These are phyloP conservation scores for Panus rudis DNA, from an alignment of 768 basidiomycete genomes.

Conservation along the genomic window DNA sequence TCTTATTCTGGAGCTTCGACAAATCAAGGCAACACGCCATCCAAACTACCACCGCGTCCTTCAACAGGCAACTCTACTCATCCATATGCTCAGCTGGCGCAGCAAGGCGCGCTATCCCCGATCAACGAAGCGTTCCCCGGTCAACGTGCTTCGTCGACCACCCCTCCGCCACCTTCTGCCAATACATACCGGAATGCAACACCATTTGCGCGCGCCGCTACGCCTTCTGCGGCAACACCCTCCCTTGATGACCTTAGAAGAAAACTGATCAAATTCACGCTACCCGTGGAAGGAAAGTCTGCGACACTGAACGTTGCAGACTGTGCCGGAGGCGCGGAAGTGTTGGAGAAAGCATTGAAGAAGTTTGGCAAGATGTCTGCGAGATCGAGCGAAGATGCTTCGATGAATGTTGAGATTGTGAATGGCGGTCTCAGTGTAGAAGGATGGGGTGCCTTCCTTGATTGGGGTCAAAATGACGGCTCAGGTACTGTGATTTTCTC, in stretches of 20 bases:
- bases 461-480: slow-evolving; percentile 45
- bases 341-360: slow-evolving; percentile 81
- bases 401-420: slow-evolving; percentile 56
- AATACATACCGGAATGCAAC: slow-evolving; percentile 3
- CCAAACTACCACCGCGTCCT: slow-evolving; percentile 39
- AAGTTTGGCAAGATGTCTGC: slow-evolving; percentile 73
- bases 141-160: slow-evolving; percentile 24
- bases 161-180: slow-evolving; percentile 40
- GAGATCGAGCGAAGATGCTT: slow-evolving; percentile 29
- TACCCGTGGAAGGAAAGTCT: slow-evolving; percentile 72
- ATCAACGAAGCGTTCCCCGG: slow-evolving; percentile 58
- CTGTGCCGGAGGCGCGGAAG: slow-evolving; percentile 76
- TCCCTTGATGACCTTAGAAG: slow-evolving; percentile 74
- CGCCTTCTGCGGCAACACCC: slow-evolving; percentile 36
- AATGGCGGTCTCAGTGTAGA: slow-evolving; percentile 77
- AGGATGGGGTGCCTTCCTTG: slow-evolving; percentile 84
- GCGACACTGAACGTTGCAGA: slow-evolving; percentile 70
- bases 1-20: slow-evolving; percentile 42
- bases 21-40: slow-evolving; percentile 27
- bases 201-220: slow-evolving; percentile 40
- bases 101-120: slow-evolving; percentile 50
- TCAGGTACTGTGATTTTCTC: slow-evolving; percentile 26
- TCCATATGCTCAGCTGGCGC: slow-evolving; percentile 41
- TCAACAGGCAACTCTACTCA: slow-evolving; percentile 40
- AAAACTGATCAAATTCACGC: slow-evolving; percentile 82